These are phyloP conservation scores for Arxiozyma heterogenica DNA, from an alignment of 1,139 yeast species.

Conservation along the genomic window DNA sequence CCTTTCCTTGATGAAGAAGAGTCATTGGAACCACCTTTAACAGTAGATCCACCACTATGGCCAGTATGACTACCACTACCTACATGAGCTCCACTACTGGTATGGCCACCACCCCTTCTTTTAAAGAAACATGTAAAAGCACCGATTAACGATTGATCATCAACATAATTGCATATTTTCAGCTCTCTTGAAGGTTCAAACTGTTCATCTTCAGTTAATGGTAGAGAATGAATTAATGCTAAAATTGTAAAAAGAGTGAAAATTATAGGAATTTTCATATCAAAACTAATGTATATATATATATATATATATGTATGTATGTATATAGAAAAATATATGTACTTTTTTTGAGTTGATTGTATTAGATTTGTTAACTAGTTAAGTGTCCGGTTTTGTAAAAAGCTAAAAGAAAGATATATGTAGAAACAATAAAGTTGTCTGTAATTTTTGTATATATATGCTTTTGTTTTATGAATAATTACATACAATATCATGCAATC, in stretches of 20 bases:
- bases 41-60: conserved; percentile 1
- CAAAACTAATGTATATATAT: too few relatives aligned
- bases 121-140: background rate
- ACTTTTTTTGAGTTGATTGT: too few relatives aligned
- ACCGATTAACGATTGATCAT: conserved; percentile 1
- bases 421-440: too few relatives aligned
- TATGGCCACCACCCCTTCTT: conserved; percentile 2
- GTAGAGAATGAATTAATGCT: background rate
- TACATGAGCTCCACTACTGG: background rate
- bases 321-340: too few relatives aligned
- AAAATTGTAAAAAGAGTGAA: background rate
- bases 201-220: background rate
- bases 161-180: background rate
- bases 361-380: too few relatives aligned
- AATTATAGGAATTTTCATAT: background rate
- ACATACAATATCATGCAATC: too few relatives aligned
- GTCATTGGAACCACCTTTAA: conserved; percentile 1
- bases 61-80: conserved; percentile 2
- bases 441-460: too few relatives aligned
- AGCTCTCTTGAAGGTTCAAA: background rate
- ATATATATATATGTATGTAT: too few relatives aligned
- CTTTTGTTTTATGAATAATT: too few relatives aligned
- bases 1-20: too few relatives aligned
- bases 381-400: too few relatives aligned
- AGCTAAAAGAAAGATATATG: too few relatives aligned